phyloP scores from a whole-genome alignment of 768 basidiomycete genomes.

The Tulasnella sp. region DNA sequence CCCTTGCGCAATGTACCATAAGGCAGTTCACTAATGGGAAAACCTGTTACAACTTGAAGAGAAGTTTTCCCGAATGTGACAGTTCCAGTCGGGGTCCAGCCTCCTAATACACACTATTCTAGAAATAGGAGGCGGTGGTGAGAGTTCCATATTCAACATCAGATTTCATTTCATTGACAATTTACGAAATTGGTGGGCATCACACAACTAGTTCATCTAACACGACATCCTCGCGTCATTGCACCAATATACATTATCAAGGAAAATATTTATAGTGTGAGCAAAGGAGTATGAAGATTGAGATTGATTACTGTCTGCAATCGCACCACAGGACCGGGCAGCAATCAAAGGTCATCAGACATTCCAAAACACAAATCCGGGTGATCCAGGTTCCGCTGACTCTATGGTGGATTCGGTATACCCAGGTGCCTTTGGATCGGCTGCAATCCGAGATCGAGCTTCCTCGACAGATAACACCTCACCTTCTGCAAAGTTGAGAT shows the following conservation, averaged over 20 bases:
- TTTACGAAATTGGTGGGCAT: neutral
- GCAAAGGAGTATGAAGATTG: neutral
- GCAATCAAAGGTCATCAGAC: slow-evolving; percentile 8
- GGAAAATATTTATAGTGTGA: neutral
- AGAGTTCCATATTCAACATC: no score
- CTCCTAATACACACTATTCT: no score
- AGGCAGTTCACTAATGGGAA: no score
- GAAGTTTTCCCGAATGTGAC: no score
- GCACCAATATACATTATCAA: neutral
- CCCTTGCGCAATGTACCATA: no score
- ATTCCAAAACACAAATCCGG: slow-evolving; percentile 81
- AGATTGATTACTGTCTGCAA: neutral
- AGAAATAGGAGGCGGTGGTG: no score
- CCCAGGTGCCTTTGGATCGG: slow-evolving; percentile 42
- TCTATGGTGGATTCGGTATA: slow-evolving; percentile 63
- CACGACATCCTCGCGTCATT: neutral
- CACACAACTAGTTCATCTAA: neutral
- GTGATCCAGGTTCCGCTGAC: slow-evolving; percentile 73
- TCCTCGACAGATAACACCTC: slow-evolving; percentile 60
- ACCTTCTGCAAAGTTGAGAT: slow-evolving; percentile 54
- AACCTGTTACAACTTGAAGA: no score
- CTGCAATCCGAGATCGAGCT: slow-evolving; percentile 42
- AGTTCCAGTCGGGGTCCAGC: no score
- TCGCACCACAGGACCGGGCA: neutral
- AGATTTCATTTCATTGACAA: no score